Evolutionary conservation across 202 grass and related monocot genomes (phyloP).

Genomic region (Bolboschoenoplectus hybrid): DNA sequence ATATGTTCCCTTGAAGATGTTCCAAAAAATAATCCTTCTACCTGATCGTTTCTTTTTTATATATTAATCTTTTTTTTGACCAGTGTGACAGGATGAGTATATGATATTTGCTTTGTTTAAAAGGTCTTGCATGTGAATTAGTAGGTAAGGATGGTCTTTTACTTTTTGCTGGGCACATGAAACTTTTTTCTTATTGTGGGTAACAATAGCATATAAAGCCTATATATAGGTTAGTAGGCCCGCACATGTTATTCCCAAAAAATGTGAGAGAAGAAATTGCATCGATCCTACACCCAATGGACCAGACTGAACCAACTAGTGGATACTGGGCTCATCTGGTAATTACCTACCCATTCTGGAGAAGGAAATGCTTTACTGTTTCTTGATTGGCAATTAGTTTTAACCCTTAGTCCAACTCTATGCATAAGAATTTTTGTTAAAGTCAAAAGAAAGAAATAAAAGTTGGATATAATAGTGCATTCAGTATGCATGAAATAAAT

Average conservation of each 20-base stretch:
- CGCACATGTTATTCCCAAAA: background rate
- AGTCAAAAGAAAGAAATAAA: slow-evolving; percentile 1
- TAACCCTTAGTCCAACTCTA: background rate
- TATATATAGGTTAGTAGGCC: slow-evolving; percentile 7
- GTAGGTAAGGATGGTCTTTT: background rate
- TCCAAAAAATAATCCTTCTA: background rate
- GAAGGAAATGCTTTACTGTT: background rate
- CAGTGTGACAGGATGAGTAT: background rate
- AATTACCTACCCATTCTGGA: slow-evolving; percentile 3
- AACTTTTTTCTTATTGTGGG: background rate
- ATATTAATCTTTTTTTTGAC: background rate
- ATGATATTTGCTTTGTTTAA: slow-evolving; percentile 19
- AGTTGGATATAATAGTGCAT: background rate
- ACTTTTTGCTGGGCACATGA: background rate
- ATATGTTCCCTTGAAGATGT: background rate
- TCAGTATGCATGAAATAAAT: background rate
- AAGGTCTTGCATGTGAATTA: background rate
- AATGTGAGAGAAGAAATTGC: background rate
- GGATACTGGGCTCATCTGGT: background rate
- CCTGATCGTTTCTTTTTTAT: background rate
- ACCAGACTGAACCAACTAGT: background rate
- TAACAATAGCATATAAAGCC: slow-evolving; percentile 11
- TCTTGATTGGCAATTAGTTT: slow-evolving; percentile 5
- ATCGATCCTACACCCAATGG: background rate
- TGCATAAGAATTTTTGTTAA: background rate